Evolutionary conservation across 1,284 basidiomycete genomes (phyloP).

Genomic region (Psilocybe mexicana): DNA sequence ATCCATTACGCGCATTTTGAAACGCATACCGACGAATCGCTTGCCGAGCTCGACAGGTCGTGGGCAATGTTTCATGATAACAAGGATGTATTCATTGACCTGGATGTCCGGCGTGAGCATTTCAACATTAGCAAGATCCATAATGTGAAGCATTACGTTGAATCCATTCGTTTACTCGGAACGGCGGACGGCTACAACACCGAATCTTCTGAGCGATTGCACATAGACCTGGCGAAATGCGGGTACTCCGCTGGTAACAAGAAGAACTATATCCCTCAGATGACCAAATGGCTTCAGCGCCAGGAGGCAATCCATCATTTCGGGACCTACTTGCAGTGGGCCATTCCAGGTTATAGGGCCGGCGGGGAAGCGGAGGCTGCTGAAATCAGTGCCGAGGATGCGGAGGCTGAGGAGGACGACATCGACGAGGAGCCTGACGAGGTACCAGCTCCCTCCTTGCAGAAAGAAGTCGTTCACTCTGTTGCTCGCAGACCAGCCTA

Average conservation of each 20-base stretch:
- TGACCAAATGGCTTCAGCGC: slow-evolving; percentile 26
- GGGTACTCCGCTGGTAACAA: slow-evolving; percentile 26
- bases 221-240: slow-evolving; percentile 16
- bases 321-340: slow-evolving; percentile 19
- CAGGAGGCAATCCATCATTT: slow-evolving; percentile 21
- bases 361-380: neutral
- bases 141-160: slow-evolving; percentile 32
- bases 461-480: too few relatives aligned
- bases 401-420: too few relatives aligned
- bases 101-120: slow-evolving; percentile 15
- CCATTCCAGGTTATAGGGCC: neutral
- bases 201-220: slow-evolving; percentile 10
- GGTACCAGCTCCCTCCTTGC: too few relatives aligned
- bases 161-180: slow-evolving; percentile 11
- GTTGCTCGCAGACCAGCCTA: too few relatives aligned
- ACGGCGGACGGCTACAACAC: slow-evolving; percentile 15
- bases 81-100: slow-evolving; percentile 21
- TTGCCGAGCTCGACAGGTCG: slow-evolving; percentile 13
- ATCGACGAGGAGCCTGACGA: too few relatives aligned
- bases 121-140: slow-evolving; percentile 38
- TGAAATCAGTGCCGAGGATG: neutral
- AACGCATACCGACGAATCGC: slow-evolving; percentile 20
- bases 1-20: slow-evolving; percentile 29
- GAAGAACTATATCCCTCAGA: slow-evolving; percentile 25
- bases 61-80: slow-evolving; percentile 19